Conservation (phyloP, 768 basidiomycete species). For the Exidia glandulosa region DNA sequence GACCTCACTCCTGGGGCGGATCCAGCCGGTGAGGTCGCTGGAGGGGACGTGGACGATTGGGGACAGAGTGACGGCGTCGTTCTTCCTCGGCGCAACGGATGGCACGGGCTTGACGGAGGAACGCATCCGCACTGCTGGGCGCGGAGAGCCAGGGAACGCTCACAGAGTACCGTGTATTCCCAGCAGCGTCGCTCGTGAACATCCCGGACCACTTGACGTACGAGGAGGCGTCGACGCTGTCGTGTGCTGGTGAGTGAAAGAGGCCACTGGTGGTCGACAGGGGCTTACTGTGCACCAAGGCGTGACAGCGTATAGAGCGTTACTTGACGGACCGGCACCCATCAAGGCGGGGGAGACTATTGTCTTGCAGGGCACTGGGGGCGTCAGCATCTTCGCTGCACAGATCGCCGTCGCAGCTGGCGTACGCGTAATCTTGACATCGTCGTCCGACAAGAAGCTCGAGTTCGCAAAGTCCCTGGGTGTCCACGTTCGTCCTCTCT, state of each 20-base stretch:
- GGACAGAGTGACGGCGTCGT: no score
- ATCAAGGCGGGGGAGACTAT: constrained; percentile 50
- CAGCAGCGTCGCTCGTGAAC: constrained; percentile 23
- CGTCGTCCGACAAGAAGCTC: constrained; percentile 56
- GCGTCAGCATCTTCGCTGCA: constrained; percentile 27
- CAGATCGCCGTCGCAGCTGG: constrained; percentile 55
- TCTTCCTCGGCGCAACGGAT: background rate
- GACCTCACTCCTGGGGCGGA: background rate
- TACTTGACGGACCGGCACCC: constrained; percentile 33
- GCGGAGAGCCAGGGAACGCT: background rate
- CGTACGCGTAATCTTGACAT: constrained; percentile 55
- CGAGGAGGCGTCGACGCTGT: constrained; percentile 54
- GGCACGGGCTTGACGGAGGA: background rate
- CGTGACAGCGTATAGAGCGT: constrained; percentile 52
- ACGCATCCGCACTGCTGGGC: background rate
- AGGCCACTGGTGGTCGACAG: constrained; percentile 16
- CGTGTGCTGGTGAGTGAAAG: constrained; percentile 24
- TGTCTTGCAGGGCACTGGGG: constrained; percentile 21
- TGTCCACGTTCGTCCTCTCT: no score
- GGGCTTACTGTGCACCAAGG: constrained; percentile 36
- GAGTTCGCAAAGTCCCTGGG: constrained; percentile 40
- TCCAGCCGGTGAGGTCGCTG: background rate
- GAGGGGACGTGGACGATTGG: no score
- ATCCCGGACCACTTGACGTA: constrained; percentile 49
- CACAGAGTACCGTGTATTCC: background rate